These are phyloP conservation scores for Quercus parvula DNA, from an alignment of 306 rosid species.

Conservation along the genomic window DNA sequence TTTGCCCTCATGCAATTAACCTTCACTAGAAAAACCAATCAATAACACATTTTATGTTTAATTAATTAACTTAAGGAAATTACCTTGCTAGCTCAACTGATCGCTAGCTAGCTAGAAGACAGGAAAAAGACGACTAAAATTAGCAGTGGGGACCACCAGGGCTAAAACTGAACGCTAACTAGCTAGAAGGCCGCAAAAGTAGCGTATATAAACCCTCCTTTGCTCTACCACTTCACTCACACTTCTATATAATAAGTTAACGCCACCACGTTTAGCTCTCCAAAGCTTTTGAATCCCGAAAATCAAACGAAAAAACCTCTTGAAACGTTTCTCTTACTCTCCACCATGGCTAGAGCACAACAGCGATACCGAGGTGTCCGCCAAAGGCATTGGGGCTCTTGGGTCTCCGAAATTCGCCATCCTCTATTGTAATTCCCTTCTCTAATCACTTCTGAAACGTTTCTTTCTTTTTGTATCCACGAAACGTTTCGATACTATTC, in stretches of 20 bases:
- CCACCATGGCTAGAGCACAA: constrained; percentile 67
- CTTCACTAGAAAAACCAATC: no score
- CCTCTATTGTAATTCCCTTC: constrained; percentile 26
- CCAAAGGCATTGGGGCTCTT: constrained; percentile 86
- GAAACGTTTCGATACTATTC: not conserved
- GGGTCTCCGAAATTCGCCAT: constrained; percentile 89
- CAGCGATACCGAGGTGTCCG: constrained; percentile 77
- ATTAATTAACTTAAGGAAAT: no score
- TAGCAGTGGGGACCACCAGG: not conserved
- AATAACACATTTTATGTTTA: no score
- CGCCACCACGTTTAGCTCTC: not conserved
- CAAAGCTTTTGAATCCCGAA: not conserved
- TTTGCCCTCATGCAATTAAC: no score
- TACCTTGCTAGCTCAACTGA: no score
- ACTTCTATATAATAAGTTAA: not conserved
- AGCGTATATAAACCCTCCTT: constrained; percentile 11
- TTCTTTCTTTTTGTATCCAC: not conserved
- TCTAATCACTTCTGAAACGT: not conserved
- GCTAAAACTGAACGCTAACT: not conserved
- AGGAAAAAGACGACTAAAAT: not conserved
- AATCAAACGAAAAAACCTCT: no score
- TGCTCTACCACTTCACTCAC: not conserved
- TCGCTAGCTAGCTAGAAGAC: no score
- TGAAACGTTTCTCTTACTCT: not conserved
- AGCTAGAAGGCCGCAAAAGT: not conserved